Conservation (phyloP, 2,329 filamentous ascomycete genomes). For the Trematosphaeria pertusa region DNA sequence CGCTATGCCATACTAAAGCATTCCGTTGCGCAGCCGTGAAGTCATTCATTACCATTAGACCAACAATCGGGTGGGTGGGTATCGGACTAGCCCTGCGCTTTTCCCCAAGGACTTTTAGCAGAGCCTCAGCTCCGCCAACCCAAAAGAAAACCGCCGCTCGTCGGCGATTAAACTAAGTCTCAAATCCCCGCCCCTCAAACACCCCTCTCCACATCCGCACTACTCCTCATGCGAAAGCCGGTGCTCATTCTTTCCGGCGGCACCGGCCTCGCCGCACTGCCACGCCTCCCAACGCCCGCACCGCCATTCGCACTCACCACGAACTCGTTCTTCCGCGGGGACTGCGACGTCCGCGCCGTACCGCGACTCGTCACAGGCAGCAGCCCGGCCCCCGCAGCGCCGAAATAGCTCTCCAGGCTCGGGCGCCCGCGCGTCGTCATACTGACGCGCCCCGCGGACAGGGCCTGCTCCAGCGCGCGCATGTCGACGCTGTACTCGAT, state of each 20-base stretch:
- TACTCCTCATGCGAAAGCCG: conserved; percentile 42
- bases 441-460: conserved; percentile 34
- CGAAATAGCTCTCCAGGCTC: conserved; percentile 40
- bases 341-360: conserved; percentile 30
- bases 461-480: conserved; percentile 33
- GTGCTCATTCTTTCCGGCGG: conserved; percentile 40
- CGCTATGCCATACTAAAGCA: too few relatives aligned
- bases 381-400: conserved; percentile 22
- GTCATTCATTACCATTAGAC: too few relatives aligned
- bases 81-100: too few relatives aligned
- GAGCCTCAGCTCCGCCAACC: too few relatives aligned
- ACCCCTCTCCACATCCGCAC: conserved; percentile 36
- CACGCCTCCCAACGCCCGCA: conserved; percentile 14
- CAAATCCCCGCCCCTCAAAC: background rate
- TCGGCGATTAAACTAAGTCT: too few relatives aligned
- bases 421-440: conserved; percentile 25
- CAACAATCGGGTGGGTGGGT: too few relatives aligned
- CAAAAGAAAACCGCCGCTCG: too few relatives aligned
- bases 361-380: conserved; percentile 44
- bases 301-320: conserved; percentile 17
- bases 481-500: conserved; percentile 31
- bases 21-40: too few relatives aligned
- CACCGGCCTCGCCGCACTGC: conserved; percentile 25
- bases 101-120: too few relatives aligned
- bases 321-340: conserved; percentile 18